Base-by-base conservation (phyloP, 805 yeast species). In the Kodamaea sagamina region DNA sequence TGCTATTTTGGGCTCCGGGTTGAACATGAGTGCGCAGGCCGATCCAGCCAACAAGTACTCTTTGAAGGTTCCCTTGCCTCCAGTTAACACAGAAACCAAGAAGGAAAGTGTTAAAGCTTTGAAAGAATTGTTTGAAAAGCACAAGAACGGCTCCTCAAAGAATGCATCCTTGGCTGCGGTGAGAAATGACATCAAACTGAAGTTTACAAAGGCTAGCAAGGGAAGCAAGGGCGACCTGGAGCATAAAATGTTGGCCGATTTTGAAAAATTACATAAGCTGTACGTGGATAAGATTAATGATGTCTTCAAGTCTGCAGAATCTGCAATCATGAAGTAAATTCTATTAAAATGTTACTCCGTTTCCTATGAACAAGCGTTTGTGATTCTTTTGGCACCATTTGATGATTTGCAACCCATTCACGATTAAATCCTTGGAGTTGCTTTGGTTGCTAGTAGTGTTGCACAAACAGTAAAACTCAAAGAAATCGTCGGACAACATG, bases 1-100 rank as follows among this genome's bases (percentile, higher is more conserved):
- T 41, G 74, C 90, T 0, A 81, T 92, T 13, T 61, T 88, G 47
- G 84, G 78, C 1, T 72, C 90, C 0, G 77, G 78, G 7, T 65
- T 87, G 58, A 86, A 86, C 55, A 63, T 92, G 72, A 88, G 83
- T 47, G 96, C 98, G 1, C 90, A 85, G 57, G 72, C 71, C 16
- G 90, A 88, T 46, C 79, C 86, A 1, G 69, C 78, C 42, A 86
- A 85, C 58, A 81, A 82, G 25, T 95, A 85, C 62, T 73, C 83
- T 24, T 68, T 92, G 55, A 81, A 79, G 50, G 83, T 89, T 12
- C 77, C 86, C 1, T 68, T 89, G 46, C 95, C 95, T 11, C 81
- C 89, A 18, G 76, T 83, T 12, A 82, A 92, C 3, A 75, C 82
- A 4, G 95, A 85, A 44, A 69, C 82, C 19, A 82, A 77, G 68